Percentiles rank a stretch among this genome's conserved stretches.
Conservation (phyloP, 495 filamentous ascomycete genomes). For the Penicillium samsonianum region DNA sequence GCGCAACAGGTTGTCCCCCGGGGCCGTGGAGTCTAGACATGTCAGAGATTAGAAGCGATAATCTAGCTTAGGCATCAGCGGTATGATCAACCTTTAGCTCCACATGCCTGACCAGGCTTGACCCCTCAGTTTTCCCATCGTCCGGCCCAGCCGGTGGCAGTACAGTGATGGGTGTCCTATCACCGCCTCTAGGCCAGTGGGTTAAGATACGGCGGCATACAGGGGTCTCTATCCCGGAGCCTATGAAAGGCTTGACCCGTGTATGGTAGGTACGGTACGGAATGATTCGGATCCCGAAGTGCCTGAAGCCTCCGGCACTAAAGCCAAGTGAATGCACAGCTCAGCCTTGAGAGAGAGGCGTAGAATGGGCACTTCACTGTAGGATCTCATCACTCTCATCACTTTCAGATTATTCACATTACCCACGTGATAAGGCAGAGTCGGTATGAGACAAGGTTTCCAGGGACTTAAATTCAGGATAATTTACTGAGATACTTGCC, state of each 20-base stretch:
- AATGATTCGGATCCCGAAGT: constrained; percentile 29
- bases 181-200: constrained; percentile 16
- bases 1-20: constrained; percentile 1
- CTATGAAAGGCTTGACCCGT: constrained; percentile 25
- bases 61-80: constrained; percentile 15
- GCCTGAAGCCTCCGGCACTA: constrained; percentile 6
- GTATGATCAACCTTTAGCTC: constrained; percentile 20
- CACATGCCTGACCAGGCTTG: constrained; percentile 16
- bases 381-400: neutral
- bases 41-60: neutral
- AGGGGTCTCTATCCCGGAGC: constrained; percentile 25
- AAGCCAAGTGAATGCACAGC: constrained; percentile 4
- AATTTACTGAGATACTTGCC: neutral
- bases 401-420: too few species aligned
- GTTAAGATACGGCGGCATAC: constrained; percentile 23
- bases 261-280: constrained; percentile 21
- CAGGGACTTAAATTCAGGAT: neutral
- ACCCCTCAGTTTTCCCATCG: constrained; percentile 16
- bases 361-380: neutral
- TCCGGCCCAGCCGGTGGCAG: constrained; percentile 31
- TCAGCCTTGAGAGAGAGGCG: constrained; percentile 6
- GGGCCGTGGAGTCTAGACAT: constrained; percentile 4
- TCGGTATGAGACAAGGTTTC: neutral
- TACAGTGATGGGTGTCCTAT: constrained; percentile 15
- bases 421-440: neutral